Base-by-base conservation (phyloP, 2,329 filamentous ascomycete genomes). In the Capronia coronata region DNA sequence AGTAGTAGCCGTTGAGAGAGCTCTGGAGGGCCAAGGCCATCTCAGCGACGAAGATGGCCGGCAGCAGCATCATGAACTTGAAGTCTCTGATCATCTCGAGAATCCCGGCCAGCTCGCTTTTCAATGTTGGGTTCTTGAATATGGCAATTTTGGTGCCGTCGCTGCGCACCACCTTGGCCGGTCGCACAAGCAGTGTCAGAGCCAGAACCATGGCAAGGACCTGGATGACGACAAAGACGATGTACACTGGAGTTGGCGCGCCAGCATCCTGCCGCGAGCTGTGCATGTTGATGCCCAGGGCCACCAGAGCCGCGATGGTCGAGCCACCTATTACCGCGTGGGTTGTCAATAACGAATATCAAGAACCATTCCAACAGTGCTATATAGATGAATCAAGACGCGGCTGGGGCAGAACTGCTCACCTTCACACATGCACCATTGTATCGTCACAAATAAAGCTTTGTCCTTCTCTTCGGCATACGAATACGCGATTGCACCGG, bases 61-160 rank as follows among this genome's bases (percentile, higher is more conserved):
- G 41, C n/a, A 52, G 13, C 16, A 58, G 32, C 5, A 52, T 27
- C 7, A 57, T 19, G 27, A 51, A 34, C 25, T 23, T 47, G 11
- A 11, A 42, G 16, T 59, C 52, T 10, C 30, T 43, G 21, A 53
- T 34, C 6, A 52, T 18, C 18, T 29, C 18, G 19, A n/a, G 14
- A 13, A 39, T 37, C 2, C 18, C 46, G n/a, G 14, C 23, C 14
- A 53, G 19, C 19, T 45, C 37, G 8, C 19, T 18, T 43, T 37
- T 29, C 13, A 43, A 11, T 2, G 39, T 42, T 3, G 42, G 32
- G 9, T 37, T 16, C 18, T 52, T 42, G 49, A 58, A 59, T 10
- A 54, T 46, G 38, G 57, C 56, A 34, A 59, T 51, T 16, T 55
- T 45, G n/a, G 51, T 52, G 2, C 57, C 57, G 40, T 59, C 57